These are phyloP conservation scores for Syncephalastrum monosporum DNA, from an alignment of 371 early-diverging fungal genomes.

Conservation along the genomic window DNA sequence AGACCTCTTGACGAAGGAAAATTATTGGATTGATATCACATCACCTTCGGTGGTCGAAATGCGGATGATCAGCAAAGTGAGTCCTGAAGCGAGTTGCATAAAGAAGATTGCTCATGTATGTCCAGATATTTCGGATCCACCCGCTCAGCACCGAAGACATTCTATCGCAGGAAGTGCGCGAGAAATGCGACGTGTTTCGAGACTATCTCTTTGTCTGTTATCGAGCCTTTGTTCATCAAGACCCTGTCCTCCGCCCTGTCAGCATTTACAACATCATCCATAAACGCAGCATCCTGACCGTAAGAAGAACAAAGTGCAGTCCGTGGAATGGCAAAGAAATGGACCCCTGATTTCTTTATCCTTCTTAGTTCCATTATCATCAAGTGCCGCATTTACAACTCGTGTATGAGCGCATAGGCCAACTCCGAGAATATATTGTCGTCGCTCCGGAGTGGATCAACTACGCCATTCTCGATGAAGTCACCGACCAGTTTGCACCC, in stretches of 20 bases:
- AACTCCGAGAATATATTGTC: constrained; percentile 56
- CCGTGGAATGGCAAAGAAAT: not conserved
- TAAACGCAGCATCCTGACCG: constrained; percentile 51
- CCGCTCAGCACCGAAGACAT: constrained; percentile 94
- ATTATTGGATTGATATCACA: constrained; percentile 89
- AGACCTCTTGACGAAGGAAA: constrained; percentile 53
- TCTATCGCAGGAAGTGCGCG: constrained; percentile 84
- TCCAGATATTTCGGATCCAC: constrained; percentile 65
- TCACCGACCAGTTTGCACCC: constrained; percentile 83
- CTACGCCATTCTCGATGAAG: constrained; percentile 83
- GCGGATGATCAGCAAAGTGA: constrained; percentile 62
- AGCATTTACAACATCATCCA: constrained; percentile 83
- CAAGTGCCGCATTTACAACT: constrained; percentile 51
- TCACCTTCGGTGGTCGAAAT: constrained; percentile 80
- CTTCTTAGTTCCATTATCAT: constrained; percentile 54
- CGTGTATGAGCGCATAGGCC: constrained; percentile 58
- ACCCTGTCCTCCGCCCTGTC: constrained; percentile 65
- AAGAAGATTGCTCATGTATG: not conserved
- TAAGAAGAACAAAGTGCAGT: constrained; percentile 18
- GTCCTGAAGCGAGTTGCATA: not conserved
- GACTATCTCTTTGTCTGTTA: constrained; percentile 92
- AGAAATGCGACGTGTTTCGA: constrained; percentile 91
- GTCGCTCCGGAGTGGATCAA: constrained; percentile 80
- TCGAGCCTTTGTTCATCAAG: constrained; percentile 67
- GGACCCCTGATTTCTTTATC: not conserved